Conservation (phyloP, 305 asterid species). For the Solanum hybrid region DNA sequence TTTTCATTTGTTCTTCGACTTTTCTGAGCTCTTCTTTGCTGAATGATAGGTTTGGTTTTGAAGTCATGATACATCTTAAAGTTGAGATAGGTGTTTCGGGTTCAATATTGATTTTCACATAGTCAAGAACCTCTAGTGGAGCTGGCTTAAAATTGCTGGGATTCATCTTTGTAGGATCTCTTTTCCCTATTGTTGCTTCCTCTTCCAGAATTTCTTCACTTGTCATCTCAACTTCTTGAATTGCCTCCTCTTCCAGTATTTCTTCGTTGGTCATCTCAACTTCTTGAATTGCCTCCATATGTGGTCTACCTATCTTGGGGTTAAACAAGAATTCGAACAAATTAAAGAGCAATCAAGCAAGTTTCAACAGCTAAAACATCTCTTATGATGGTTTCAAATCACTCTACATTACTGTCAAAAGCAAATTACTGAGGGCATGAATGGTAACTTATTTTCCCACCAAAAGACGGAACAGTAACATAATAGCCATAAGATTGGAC, state of each 20-base stretch:
- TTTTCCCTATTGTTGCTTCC: conserved; percentile 5
- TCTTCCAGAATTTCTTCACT: conserved; percentile 8
- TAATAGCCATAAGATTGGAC: not conserved
- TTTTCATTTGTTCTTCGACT: conserved; percentile 46
- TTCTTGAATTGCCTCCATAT: conserved; percentile 51
- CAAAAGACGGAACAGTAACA: not conserved
- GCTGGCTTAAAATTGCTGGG: conserved; percentile 22
- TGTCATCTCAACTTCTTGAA: conserved; percentile 63
- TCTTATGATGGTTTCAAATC: not conserved
- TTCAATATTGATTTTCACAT: conserved; percentile 54
- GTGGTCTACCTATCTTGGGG: conserved; percentile 25
- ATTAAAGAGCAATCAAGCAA: not conserved
- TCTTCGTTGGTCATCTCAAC: conserved; percentile 42
- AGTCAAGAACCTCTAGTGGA: conserved; percentile 45
- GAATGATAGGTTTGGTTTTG: conserved; percentile 45
- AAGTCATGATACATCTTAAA: conserved; percentile 30
- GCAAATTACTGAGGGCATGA: not conserved
- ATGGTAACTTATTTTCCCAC: not conserved
- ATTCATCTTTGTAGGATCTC: not conserved
- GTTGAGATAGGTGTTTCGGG: conserved; percentile 68
- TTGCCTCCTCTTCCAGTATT: conserved; percentile 21
- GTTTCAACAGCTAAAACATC: not conserved
- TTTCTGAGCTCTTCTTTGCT: conserved; percentile 50
- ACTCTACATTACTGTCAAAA: no score
- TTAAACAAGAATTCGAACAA: not conserved